Evolutionary conservation across 192 early-diverging fungal species (phyloP), one percentile per base, ranked within the genome.

Genomic region (Obelidium mucronatum): DNA sequence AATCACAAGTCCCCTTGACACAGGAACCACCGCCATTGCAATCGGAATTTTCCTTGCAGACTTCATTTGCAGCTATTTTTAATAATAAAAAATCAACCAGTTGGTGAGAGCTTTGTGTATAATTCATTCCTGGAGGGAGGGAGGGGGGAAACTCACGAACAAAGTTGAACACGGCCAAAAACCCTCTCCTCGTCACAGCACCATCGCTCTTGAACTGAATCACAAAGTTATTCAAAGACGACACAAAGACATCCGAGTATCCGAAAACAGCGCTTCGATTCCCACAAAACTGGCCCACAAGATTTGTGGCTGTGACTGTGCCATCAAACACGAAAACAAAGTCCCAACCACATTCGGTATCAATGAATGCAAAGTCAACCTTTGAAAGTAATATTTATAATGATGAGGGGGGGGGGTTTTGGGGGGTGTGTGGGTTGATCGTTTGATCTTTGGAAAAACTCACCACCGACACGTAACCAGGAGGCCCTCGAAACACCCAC

Each of bases 261-360:
- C 66, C 75, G 5, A 17, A 61, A 0, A 35, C 30, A 35, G 24
- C 22, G 24, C 61, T 73, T 30, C 78, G 58, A 33, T 55, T 67
- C 26, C 81, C 81, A 40, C 81, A 83, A 30, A 83, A 59, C 17
- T 52, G 22, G 1, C 42, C 81, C 15, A 78, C 62, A 11, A 39
- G 22, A 11, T 33, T 33, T 28, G 61, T 15, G 11, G 62, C 17
- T 1, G 35, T 40, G 24, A 19, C 22, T 24, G 40, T 26, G 0
- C 73, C 73, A 33, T 74, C 73, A 64, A 44, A 74, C 11, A 74
- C 34, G 6, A 40, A 34, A 13, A 64, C 55, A 33, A 35, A 74
- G 40, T 74, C 73, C 73, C 73, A 74, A 39, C 73, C 73, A 44
- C 73, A 74, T 34, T 74, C 73, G 8, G 73, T 64, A 33, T 74